Base-by-base conservation (phyloP, 1,139 yeast species). In the Diutina scorzettiae region DNA sequence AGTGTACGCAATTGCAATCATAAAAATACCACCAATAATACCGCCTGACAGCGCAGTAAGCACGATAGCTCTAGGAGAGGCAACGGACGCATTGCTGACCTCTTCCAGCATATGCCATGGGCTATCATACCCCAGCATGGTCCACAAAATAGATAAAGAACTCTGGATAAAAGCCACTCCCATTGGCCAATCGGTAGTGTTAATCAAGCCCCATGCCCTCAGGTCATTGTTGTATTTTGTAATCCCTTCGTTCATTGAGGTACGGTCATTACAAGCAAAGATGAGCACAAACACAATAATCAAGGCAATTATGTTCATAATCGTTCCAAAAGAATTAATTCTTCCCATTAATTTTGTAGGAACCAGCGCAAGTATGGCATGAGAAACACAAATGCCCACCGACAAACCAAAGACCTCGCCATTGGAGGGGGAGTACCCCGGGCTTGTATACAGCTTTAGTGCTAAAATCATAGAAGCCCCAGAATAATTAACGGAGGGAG, bases 91-190 rank as follows among this genome's bases (percentile, higher is more conserved):
- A 54, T 79, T 78, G 37, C 79, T 63, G 52, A 82, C 76, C 53
- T 80, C 86, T 57, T 81, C 91, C 16, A 84, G 69, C 43, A 81
- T 61, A 53, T 81, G 87, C 64, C 79, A 80, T 0, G 87, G 83
- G 18, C 83, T 73, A 54, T 81, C 89, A 52, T 77, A 80, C 18
- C 87, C 87, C 40, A 81, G 72, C 81, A 80, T 78, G 30, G 83
- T 76, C 87, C 87, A 81, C 52, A 79, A 76, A 42, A 73, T 79
- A 23, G 85, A 80, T 53, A 78, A 61, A 55, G 78, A 79, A 17
- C 77, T 65, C 70, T 76, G 66, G 46, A 79, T 60, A 54, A 78
- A 64, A 24, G 82, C 70, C 40, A 78, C 64, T 41, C 87, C 87
- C 43, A 66, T 63, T 3, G 85, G 82, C 71, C 76, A 81, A 18